Conservation (phyloP, 2,329 filamentous ascomycete genomes). For the Penicillium sp. region DNA sequence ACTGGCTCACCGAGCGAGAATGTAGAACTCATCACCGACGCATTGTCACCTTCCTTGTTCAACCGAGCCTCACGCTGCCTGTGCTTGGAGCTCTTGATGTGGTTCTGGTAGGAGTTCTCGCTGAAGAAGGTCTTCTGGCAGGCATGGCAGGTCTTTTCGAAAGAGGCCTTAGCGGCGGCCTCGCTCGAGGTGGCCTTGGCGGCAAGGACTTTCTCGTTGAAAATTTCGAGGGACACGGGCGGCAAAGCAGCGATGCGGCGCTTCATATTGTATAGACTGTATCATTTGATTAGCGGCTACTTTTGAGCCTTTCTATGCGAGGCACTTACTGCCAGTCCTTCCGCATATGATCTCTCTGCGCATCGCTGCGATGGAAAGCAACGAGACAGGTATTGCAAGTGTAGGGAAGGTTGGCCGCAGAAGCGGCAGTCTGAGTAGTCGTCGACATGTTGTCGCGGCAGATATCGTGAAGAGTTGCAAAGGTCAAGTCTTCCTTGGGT, state of each 20-base stretch:
- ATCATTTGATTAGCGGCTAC: constrained; percentile 5
- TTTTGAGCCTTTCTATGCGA: neutral
- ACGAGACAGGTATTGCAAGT: constrained; percentile 99
- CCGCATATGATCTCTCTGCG: constrained; percentile 95
- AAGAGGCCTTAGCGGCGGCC: constrained; percentile 83
- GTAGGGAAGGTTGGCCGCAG: constrained; percentile 70
- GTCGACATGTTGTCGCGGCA: constrained; percentile 23
- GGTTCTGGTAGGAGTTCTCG: constrained; percentile 93
- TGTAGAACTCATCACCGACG: constrained; percentile 83
- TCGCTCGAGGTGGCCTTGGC: constrained; percentile 81
- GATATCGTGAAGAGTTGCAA: constrained; percentile 4
- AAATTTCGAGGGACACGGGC: constrained; percentile 86
- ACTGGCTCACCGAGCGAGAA: constrained; percentile 86
- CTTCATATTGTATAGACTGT: constrained; percentile 91
- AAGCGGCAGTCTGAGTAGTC: constrained; percentile 28
- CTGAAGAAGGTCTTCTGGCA: constrained; percentile 95
- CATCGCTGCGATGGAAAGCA: constrained; percentile 88
- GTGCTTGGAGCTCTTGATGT: constrained; percentile 88
- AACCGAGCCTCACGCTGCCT: constrained; percentile 62
- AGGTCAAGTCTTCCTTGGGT: constrained; percentile 6
- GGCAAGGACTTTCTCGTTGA: constrained; percentile 91
- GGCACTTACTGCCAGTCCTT: constrained; percentile 91
- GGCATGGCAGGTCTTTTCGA: constrained; percentile 75
- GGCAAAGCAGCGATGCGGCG: constrained; percentile 86
- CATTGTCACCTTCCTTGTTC: constrained; percentile 55